Base-by-base conservation (phyloP, 164 flowering plant genomes). In the Paratinospora sagittata region DNA sequence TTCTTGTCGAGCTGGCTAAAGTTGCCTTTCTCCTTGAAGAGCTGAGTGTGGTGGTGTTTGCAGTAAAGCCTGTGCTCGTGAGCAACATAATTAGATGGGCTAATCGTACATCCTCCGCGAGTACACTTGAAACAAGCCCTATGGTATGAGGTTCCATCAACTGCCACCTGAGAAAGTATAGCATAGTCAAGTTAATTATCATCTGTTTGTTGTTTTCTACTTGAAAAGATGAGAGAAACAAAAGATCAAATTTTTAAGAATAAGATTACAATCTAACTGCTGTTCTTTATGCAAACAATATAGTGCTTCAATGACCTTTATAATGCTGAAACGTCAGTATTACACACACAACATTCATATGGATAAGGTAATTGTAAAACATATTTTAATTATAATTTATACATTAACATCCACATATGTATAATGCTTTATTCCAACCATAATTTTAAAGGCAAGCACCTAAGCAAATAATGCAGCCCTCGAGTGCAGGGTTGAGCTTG, bases 21-120 rank as follows among this genome's bases (percentile, higher is more conserved):
- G 81, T 92, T 87, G 4, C 96, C 98, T 76, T 86, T 90, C 72
- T 82, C 81, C 83, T 84, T 90, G 88, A 92, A 88, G 65, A 90
- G 93, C 76, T 92, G 93, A 68, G 76, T 72, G 67, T 89, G 93
- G 76, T 90, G 98, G 71, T 89, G 98, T 83, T 78, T 87, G 55
- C 98, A 90, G 70, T 89, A 92, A 68, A 92, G 85, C 24, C 78
- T 84, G 30, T 86, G 88, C 75, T 90, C 91, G 17, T 90, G 96
- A 1, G 96, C 89, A 8, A 90, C 81, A 64, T 88, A 92, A 77
- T 89, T 90, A 23, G 96, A 90, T 60, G 93, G 93, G 78, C 90
- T 92, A 69, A 92, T 90, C 8, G 84, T 82, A 65, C 97, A 92
- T 16, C 97, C 93, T 47, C 94, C 97, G 66, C 85, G 89, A 65